Evolutionary conservation across 345 rosid species (phyloP).

Genomic region (Euphorbia lathyris): DNA sequence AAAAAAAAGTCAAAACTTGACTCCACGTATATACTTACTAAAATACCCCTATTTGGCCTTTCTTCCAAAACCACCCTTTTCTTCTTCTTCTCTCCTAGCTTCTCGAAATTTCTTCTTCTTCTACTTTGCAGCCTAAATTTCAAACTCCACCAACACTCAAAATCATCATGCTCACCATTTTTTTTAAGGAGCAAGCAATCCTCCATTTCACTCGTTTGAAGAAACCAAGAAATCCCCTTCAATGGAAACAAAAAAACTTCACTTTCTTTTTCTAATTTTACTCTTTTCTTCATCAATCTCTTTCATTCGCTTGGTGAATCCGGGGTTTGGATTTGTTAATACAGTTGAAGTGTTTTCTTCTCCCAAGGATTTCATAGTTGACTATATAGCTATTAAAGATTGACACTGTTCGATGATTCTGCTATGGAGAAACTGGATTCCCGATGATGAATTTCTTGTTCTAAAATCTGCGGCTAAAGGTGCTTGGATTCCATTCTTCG

Average conservation of each 20-base stretch:
- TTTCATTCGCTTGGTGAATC: slow-evolving; percentile 47
- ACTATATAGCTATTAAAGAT: slow-evolving; percentile 56
- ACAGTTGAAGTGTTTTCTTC: slow-evolving; percentile 79
- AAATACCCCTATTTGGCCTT: too few species aligned
- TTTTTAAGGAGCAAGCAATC: too few species aligned
- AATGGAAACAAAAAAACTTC: slow-evolving; percentile 33
- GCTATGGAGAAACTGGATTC: slow-evolving; percentile 92
- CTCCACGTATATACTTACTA: too few species aligned
- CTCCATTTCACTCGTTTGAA: background rate
- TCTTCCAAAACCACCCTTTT: too few species aligned
- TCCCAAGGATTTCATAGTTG: slow-evolving; percentile 59
- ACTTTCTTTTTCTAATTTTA: slow-evolving; percentile 29
- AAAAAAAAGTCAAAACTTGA: too few species aligned
- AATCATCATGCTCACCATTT: too few species aligned
- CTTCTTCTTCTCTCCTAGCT: too few species aligned
- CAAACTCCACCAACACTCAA: too few species aligned
- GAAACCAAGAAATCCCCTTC: slow-evolving; percentile 11
- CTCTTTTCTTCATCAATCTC: slow-evolving; percentile 28
- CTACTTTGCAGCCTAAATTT: too few species aligned
- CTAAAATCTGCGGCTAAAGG: slow-evolving; percentile 65
- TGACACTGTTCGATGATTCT: slow-evolving; percentile 91
- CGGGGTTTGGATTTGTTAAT: slow-evolving; percentile 63
- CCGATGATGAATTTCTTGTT: slow-evolving; percentile 67
- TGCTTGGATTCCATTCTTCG: too few species aligned
- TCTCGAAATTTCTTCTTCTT: too few species aligned